Percentiles rank a stretch among this genome's conserved stretches.
These are phyloP conservation scores for Aphelidium insulamus DNA, from an alignment of 371 early-diverging fungal species.

Conservation along the genomic window DNA sequence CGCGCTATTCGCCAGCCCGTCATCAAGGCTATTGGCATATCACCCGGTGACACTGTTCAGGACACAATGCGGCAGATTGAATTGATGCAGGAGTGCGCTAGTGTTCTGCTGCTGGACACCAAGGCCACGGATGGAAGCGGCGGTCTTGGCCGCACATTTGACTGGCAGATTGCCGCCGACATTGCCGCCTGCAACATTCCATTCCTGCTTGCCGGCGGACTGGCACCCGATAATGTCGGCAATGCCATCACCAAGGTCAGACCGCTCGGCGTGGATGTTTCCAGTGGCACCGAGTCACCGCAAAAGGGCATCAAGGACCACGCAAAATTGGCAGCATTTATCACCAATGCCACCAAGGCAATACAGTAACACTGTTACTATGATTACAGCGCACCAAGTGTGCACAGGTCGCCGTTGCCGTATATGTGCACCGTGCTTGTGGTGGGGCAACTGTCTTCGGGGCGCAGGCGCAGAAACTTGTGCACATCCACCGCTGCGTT, in stretches of 20 bases:
- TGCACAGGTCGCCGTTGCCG: too few relatives aligned
- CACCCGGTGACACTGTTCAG: constrained; percentile 16
- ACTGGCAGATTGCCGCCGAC: constrained; percentile 48
- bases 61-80: constrained; percentile 34
- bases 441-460: too few relatives aligned
- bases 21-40: constrained; percentile 68
- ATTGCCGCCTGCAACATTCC: constrained; percentile 30
- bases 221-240: constrained; percentile 55
- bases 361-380: too few relatives aligned
- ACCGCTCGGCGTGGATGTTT: constrained; percentile 80
- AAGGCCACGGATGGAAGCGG: constrained; percentile 13
- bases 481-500: too few relatives aligned
- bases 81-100: constrained; percentile 42
- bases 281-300: constrained; percentile 72
- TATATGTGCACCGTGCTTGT: too few relatives aligned
- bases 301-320: constrained; percentile 44
- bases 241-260: constrained; percentile 36
- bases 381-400: too few relatives aligned
- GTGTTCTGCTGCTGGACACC: constrained; percentile 21
- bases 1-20: constrained; percentile 54
- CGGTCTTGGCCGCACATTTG: constrained; percentile 43
- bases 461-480: too few relatives aligned
- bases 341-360: constrained; percentile 26
- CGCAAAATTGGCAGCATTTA: constrained; percentile 36
- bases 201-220: constrained; percentile 71